Evolutionary conservation across 352 stramenopile genomes (phyloP).

Genomic region (Phytophthora palmivora): DNA sequence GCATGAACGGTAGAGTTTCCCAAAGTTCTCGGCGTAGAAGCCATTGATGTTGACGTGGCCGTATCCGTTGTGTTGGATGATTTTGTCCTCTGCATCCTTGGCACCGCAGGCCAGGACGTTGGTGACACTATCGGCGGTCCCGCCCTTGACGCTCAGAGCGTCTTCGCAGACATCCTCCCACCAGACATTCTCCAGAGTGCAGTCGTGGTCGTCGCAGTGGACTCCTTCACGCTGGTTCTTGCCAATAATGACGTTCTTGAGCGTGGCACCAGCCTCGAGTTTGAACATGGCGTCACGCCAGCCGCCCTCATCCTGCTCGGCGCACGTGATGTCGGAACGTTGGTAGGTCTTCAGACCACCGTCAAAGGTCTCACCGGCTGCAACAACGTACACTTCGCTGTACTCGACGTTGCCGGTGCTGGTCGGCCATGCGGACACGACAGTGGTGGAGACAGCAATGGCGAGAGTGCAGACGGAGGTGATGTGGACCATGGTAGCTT

Average conservation of each 20-base stretch:
- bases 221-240: slow-evolving; percentile 44
- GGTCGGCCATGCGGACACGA: slow-evolving; percentile 35
- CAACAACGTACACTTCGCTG: slow-evolving; percentile 39
- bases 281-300: slow-evolving; percentile 40
- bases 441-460: slow-evolving; percentile 5
- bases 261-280: slow-evolving; percentile 41
- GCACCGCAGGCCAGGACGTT: slow-evolving; percentile 39
- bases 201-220: slow-evolving; percentile 44
- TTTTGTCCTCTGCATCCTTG: slow-evolving; percentile 44
- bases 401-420: slow-evolving; percentile 38
- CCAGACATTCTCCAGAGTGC: no score
- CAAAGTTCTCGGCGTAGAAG: no score
- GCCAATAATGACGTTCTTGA: slow-evolving; percentile 56
- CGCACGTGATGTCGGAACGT: slow-evolving; percentile 43
- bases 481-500: slow-evolving; percentile 32
- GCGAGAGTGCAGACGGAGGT: slow-evolving; percentile 20
- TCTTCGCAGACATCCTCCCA: slow-evolving; percentile 52
- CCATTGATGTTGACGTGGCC: no score
- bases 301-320: slow-evolving; percentile 33
- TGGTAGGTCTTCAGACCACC: slow-evolving; percentile 58
- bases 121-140: slow-evolving; percentile 34
- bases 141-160: slow-evolving; percentile 46
- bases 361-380: slow-evolving; percentile 37
- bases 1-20: no score
- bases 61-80: no score